These are phyloP conservation scores for Tetraselmis chui DNA, from an alignment of 139 green algal genomes.

Conservation along the genomic window DNA sequence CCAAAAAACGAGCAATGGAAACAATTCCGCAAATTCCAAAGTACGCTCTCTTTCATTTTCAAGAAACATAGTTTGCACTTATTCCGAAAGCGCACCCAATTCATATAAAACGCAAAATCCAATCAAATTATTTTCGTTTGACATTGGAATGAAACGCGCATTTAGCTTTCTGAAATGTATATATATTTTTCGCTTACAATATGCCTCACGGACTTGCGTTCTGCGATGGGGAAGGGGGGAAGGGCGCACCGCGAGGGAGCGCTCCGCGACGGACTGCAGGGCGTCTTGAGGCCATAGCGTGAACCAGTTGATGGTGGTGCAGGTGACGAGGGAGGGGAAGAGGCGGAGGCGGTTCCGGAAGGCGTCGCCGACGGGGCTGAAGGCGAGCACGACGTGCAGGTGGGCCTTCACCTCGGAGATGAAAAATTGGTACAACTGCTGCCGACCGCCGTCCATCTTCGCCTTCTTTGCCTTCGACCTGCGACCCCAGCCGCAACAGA, in stretches of 20 bases:
- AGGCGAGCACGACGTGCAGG: constrained; percentile 64
- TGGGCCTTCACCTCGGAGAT: constrained; percentile 55
- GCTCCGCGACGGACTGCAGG: constrained; percentile 28
- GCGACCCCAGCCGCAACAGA: too few relatives aligned
- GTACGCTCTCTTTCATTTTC: too few relatives aligned
- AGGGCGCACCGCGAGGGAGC: neutral
- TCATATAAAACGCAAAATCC: too few relatives aligned
- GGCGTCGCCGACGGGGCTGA: constrained; percentile 56
- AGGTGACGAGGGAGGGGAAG: constrained; percentile 75
- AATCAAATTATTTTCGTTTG: too few relatives aligned
- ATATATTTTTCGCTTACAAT: too few relatives aligned
- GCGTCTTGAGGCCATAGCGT: constrained; percentile 34
- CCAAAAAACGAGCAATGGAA: too few relatives aligned
- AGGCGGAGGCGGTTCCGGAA: constrained; percentile 65
- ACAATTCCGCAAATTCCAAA: too few relatives aligned
- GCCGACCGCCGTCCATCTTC: constrained; percentile 20
- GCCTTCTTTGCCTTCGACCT: constrained; percentile 20
- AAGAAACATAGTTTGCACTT: too few relatives aligned
- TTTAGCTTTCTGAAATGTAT: too few relatives aligned
- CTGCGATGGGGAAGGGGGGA: neutral
- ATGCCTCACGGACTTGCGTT: too few relatives aligned
- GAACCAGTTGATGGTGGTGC: constrained; percentile 74
- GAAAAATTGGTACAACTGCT: constrained; percentile 66
- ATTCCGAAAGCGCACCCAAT: too few relatives aligned
- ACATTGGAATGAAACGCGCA: too few relatives aligned